Base-by-base conservation (phyloP, 2,329 filamentous ascomycete species). In the Microdochium paspali region DNA sequence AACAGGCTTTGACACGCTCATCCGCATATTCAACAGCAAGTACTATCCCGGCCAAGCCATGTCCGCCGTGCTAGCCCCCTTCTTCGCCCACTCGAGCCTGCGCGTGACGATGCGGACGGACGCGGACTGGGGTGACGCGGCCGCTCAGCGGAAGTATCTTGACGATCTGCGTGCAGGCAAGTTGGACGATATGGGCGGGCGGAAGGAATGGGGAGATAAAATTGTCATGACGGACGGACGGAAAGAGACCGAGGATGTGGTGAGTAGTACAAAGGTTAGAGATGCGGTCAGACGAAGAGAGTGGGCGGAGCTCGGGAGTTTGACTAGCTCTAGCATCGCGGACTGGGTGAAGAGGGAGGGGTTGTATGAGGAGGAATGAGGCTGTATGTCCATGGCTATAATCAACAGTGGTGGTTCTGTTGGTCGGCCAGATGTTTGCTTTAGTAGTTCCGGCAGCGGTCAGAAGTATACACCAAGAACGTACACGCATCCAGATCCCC, bases 1-100 rank as follows among this genome's bases (percentile, higher is more conserved):
- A 2, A 77, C 80, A 2, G 87, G 87, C 24, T 91, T 81, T 60
- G 87, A 91, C 57, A 91, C 87, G 0, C 66, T 90, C 6, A 79
- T 85, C 15, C 77, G 87, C 20, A 79, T 91, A 46, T 78, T 87
- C 47, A 71, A 86, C 44, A 76, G 84, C 0, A 87, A 85, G 60
- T 91, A 91, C 65, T 88, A 89, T 58, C 52, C 68, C 58, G 30
- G 62, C 47, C 59, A 50, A 49, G n/a, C 59, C 56, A 77, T 84
- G 51, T 69, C 78, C 12, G 64, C 62, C 0, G 76, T 77, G 0
- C 68, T 91, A 2, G 67, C 68, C 1, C 79, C 80, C 0, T 86
- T 89, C 58, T 82, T 90, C 52, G 65, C 68, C 1, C 71, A 71
- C 12, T 77, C 87, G 46, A 69, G 71, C 48, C 63, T 90, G 46